Evolutionary conservation across 2,329 filamentous ascomycete species (phyloP), one percentile per base, ranked within the genome.

Genomic region (Simplicillium sp.): DNA sequence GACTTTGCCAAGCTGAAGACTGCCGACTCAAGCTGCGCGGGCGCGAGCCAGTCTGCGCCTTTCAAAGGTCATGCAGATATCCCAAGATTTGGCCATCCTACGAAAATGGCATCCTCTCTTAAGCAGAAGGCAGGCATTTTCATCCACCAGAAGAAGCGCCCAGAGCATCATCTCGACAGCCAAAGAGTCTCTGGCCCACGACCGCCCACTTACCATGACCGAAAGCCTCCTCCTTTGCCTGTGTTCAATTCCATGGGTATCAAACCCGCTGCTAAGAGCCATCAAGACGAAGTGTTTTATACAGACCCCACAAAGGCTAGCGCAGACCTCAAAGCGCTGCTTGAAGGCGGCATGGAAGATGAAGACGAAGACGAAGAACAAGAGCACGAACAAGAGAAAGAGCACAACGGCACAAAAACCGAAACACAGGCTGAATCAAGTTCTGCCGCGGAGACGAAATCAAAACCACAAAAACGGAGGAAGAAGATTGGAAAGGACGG

Each of bases 261-360:
- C 39, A 37, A 43, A 28, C 42, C 37, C 37, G 41, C 34, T 44
- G 45, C 7, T 40, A 34, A 12, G 36, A 43, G 39, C 43, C 15
- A 46, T 56, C 60, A 56, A n/a, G 65, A 71, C n/a, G 64, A 68
- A 41, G 63, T 68, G 2, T 68, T 77, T 46, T 87, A 84, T 49
- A 78, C 83, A 6, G 84, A 89, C 48, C 77, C 82, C 0, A 67
- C 68, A 43, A 82, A 86, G 56, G 84, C 86, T 11, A 78, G 75
- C 38, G 80, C 81, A 36, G 85, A 90, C 49, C 71, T 92, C 48
- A 92, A 92, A 57, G 84, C 82, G 7, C 60, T 92, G n/a, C 68
- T 92, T 2, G 86, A 90, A 56, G 86, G 84, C 7, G 83, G 83
- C 9, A 79, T 90, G 61, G 84, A 89, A 40, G 83, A 86, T 12